Evolutionary conservation across 345 rosid genomes (phyloP).

Genomic region (Brassica incana): DNA sequence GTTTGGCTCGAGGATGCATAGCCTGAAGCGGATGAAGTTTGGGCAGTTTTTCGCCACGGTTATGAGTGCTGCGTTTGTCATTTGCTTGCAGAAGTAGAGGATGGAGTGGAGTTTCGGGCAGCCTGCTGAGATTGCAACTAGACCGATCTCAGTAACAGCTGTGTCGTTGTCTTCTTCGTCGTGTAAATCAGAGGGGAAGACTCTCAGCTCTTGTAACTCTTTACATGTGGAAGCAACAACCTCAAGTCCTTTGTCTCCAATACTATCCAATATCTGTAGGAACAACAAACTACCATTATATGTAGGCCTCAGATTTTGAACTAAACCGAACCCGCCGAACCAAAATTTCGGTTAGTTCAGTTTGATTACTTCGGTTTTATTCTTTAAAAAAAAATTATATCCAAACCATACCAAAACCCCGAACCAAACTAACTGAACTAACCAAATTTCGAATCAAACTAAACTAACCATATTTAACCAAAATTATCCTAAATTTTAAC

Average conservation of each 20-base stretch:
- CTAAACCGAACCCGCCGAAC: background rate
- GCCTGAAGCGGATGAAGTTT: slow-evolving; percentile 76
- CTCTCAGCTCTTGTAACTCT: slow-evolving; percentile 84
- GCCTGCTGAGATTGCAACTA: slow-evolving; percentile 81
- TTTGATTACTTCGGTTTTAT: background rate
- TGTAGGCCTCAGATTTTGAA: background rate
- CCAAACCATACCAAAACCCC: background rate
- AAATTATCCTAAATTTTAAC: background rate
- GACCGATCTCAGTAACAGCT: slow-evolving; percentile 82
- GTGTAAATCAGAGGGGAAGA: slow-evolving; percentile 78
- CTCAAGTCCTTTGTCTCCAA: slow-evolving; percentile 85
- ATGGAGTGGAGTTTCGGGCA: slow-evolving; percentile 82
- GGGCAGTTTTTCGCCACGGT: slow-evolving; percentile 83
- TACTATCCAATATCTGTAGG: slow-evolving; percentile 80
- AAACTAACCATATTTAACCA: background rate
- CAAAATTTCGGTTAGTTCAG: background rate
- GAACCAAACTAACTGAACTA: background rate
- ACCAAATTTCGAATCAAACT: too few species aligned
- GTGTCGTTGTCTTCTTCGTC: slow-evolving; percentile 49
- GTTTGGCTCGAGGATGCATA: slow-evolving; percentile 74
- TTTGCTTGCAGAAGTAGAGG: slow-evolving; percentile 92
- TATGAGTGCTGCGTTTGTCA: slow-evolving; percentile 92
- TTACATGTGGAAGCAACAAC: slow-evolving; percentile 79
- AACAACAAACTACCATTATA: background rate
- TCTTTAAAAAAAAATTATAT: background rate